Percentiles rank a stretch among this genome's conserved stretches.
These are phyloP conservation scores for Nectriaceae sp. DNA, from an alignment of 2,329 filamentous ascomycete species.

Conservation along the genomic window DNA sequence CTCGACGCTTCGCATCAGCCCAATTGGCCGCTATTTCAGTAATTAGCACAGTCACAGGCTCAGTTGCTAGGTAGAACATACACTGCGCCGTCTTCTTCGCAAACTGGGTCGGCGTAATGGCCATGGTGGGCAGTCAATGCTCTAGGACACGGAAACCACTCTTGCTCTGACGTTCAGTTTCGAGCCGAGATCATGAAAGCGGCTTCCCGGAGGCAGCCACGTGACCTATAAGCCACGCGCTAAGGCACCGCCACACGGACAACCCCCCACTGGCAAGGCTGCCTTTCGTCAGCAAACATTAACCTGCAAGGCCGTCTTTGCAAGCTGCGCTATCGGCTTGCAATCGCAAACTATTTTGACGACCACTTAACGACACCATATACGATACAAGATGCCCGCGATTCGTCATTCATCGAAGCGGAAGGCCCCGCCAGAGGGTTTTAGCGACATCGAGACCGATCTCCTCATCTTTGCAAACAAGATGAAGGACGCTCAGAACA, in stretches of 20 bases:
- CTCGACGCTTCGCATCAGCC: slow-evolving; percentile 83
- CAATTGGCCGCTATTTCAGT: slow-evolving; percentile 74
- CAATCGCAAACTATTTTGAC: slow-evolving; percentile 4
- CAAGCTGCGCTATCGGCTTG: slow-evolving; percentile 2
- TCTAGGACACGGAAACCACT: slow-evolving; percentile 29
- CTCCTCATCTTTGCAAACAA: slow-evolving; percentile 85
- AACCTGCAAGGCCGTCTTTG: background rate
- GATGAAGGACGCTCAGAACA: slow-evolving; percentile 95
- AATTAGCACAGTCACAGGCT: slow-evolving; percentile 36
- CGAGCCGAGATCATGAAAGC: slow-evolving; percentile 30
- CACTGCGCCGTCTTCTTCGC: slow-evolving; percentile 79
- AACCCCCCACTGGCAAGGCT: slow-evolving; percentile 20
- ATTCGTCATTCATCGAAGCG: slow-evolving; percentile 74
- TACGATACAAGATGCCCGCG: slow-evolving; percentile 64
- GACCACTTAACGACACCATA: slow-evolving; percentile 4
- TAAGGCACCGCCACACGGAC: slow-evolving; percentile 21
- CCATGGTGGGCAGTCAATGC: slow-evolving; percentile 61
- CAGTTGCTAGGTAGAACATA: slow-evolving; percentile 45
- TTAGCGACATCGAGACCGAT: slow-evolving; percentile 85
- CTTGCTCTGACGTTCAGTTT: slow-evolving; percentile 34
- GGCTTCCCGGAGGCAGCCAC: slow-evolving; percentile 25
- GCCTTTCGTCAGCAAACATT: slow-evolving; percentile 23
- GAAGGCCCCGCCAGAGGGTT: slow-evolving; percentile 83
- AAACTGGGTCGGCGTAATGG: slow-evolving; percentile 91
- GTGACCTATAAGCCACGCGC: slow-evolving; percentile 26